Evolutionary conservation across 371 early-diverging fungal genomes (phyloP), one percentile per base, ranked within the genome.

Genomic region (Synchytrium microbalum): DNA sequence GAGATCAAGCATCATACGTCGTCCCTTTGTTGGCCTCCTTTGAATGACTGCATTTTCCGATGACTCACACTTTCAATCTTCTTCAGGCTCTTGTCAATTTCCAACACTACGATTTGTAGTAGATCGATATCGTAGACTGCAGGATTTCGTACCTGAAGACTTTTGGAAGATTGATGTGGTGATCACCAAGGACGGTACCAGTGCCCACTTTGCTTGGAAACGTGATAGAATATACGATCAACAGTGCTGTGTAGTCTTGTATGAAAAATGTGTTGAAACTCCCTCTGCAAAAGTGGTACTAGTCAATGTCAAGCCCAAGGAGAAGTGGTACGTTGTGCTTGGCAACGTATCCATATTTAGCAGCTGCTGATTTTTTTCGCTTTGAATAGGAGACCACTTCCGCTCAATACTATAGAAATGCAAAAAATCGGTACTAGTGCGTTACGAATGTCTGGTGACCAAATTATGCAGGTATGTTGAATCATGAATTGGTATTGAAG

Each of bases 71-170:
- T 23, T 51, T 51, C 23, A 51, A 51, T 51, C 13, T 3, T 3
- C 56, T 38, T 3, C 76, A 89, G 96, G 99, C 0, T 84, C 95
- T 2, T 99, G 99, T 75, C 99, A 99, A 72, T 98, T 99, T 60
- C 99, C 99, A 1, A 99, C 99, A 0, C 75, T 99, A 3, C 98
- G 99, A 0, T 99, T 99, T 81, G 94, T 99, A 0, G 99, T 99
- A 3, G 96, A 98, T 62, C 87, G 92, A 66, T 95, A 85, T 63
- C 74, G 79, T 51, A 79, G 84, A 51, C 85, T 86, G 0, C 75
- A 91, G 61, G 78, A 83, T 24, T 99, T 99, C 82, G 83, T 91
- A 1, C 82, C 89, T 2, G 99, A 99, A 70, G 65, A 68, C 0
- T 99, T 96, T 69, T 99, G 95, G 95, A 85, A 86, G 33, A 83